Percentiles rank a stretch among this genome's conserved stretches.
These are phyloP conservation scores for Chytridiales sp. DNA, from an alignment of 371 early-diverging fungal species.

Conservation along the genomic window DNA sequence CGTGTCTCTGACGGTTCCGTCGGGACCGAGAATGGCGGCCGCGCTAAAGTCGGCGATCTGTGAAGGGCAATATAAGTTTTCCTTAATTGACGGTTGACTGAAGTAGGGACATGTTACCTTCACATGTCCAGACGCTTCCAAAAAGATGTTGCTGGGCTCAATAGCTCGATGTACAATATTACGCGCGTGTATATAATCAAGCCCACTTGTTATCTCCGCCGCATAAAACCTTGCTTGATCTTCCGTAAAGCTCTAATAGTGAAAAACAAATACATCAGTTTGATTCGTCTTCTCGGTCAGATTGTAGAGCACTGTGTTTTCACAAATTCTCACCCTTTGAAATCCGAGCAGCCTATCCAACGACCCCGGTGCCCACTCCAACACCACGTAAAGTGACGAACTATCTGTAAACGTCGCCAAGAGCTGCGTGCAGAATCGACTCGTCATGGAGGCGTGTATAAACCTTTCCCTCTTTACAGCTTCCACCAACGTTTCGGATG, in stretches of 20 bases:
- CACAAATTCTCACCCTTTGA: conserved; percentile 12
- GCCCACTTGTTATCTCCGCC: conserved; percentile 53
- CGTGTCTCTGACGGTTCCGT: neutral
- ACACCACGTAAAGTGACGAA: conserved; percentile 7
- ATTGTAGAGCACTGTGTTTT: no score
- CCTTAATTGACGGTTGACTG: neutral
- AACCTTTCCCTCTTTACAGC: conserved; percentile 15
- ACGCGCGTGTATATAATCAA: conserved; percentile 18
- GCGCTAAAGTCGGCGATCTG: conserved; percentile 21
- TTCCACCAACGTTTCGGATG: neutral
- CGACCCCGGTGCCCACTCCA: conserved; percentile 26
- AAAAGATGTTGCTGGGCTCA: conserved; percentile 13
- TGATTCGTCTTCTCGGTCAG: no score
- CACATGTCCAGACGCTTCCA: conserved; percentile 12
- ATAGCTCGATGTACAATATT: conserved; percentile 15
- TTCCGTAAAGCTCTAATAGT: conserved; percentile 13
- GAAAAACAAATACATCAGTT: no score
- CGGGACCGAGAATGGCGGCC: neutral
- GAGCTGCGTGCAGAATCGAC: conserved; percentile 13
- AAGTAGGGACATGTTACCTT: conserved; percentile 4
- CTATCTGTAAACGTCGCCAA: conserved; percentile 14
- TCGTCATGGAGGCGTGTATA: neutral
- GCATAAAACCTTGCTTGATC: conserved; percentile 16
- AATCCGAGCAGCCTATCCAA: conserved; percentile 18
- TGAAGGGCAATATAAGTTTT: neutral